A percentile compares a stretch with the other conserved stretches of the same genome.
These are phyloP conservation scores for Leccinum cinnamomeum DNA, from an alignment of 1,284 basidiomycete genomes.

Conservation along the genomic window DNA sequence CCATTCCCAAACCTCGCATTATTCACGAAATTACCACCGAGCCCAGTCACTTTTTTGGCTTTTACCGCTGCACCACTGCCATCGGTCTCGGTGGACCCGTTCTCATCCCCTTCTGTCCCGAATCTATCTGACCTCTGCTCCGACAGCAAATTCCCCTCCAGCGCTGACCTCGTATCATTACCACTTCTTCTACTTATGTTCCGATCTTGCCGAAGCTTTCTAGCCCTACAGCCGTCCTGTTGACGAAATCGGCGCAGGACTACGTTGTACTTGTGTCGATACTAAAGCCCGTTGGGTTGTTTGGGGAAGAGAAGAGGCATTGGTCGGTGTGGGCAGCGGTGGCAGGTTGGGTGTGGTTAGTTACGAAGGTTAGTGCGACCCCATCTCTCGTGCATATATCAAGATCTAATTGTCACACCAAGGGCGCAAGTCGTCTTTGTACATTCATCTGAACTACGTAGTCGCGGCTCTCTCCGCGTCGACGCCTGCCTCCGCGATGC, in stretches of 20 bases:
- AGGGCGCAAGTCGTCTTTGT: conserved; percentile 71
- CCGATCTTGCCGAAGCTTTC: conserved; percentile 64
- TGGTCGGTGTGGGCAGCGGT: conserved; percentile 84
- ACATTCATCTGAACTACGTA: conserved; percentile 78
- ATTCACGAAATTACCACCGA: conserved; percentile 81
- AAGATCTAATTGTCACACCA: neutral
- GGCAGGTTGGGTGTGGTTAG: conserved; percentile 87
- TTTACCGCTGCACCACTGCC: conserved; percentile 64
- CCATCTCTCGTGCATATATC: neutral
- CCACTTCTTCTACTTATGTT: conserved; percentile 43
- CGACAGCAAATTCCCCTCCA: conserved; percentile 22
- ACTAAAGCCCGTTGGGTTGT: conserved; percentile 72
- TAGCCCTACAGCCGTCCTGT: conserved; percentile 68
- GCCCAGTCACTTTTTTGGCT: conserved; percentile 86
- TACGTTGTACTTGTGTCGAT: conserved; percentile 86
- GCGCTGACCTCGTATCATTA: conserved; percentile 68
- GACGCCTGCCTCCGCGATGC: neutral
- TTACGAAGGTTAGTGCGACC: conserved; percentile 68
- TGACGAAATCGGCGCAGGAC: conserved; percentile 82
- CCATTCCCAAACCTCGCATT: conserved; percentile 78
- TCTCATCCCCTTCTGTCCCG: conserved; percentile 6
- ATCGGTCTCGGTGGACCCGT: conserved; percentile 29
- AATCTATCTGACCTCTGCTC: conserved; percentile 4
- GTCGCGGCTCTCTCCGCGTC: conserved; percentile 78
- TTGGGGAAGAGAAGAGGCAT: conserved; percentile 89